These are phyloP conservation scores for Syzygium oleosum DNA, from an alignment of 345 rosid species.

Conservation along the genomic window DNA sequence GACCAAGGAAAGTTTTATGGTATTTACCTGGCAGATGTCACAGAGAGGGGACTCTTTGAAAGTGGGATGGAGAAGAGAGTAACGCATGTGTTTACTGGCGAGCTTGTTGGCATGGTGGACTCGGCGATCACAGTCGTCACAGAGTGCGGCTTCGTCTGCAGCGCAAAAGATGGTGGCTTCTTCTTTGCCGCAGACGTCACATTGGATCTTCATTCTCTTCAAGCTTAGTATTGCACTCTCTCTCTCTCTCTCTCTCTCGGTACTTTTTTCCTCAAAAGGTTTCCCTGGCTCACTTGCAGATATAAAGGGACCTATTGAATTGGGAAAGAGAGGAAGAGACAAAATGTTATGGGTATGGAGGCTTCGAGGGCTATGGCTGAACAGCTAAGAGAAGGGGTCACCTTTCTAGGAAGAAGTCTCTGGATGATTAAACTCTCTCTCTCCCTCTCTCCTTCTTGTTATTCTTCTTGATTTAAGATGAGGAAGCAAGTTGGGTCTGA, in stretches of 20 bases:
- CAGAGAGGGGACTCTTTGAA: conserved; percentile 47
- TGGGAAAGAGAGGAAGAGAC: background rate
- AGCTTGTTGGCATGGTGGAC: conserved; percentile 95
- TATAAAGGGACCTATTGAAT: background rate
- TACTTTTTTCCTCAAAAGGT: background rate
- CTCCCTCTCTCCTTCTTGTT: background rate
- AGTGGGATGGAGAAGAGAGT: conserved; percentile 44
- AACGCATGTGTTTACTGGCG: conserved; percentile 79
- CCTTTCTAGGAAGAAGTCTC: background rate
- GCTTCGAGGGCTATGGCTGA: background rate
- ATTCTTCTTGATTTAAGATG: background rate
- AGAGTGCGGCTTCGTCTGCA: conserved; percentile 86
- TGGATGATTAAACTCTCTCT: background rate
- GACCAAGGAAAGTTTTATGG: background rate
- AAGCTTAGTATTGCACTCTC: background rate
- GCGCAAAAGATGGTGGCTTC: conserved; percentile 79
- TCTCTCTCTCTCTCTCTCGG: background rate
- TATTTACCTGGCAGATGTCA: conserved; percentile 69
- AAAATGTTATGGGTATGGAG: background rate
- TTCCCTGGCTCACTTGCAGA: background rate
- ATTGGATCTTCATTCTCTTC: conserved; percentile 64
- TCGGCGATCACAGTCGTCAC: conserved; percentile 59
- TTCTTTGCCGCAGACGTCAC: conserved; percentile 68
- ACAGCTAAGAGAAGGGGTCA: background rate
- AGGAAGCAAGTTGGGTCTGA: background rate